Conservation (phyloP, 495 filamentous ascomycete species). For the Echria macrotheca region DNA sequence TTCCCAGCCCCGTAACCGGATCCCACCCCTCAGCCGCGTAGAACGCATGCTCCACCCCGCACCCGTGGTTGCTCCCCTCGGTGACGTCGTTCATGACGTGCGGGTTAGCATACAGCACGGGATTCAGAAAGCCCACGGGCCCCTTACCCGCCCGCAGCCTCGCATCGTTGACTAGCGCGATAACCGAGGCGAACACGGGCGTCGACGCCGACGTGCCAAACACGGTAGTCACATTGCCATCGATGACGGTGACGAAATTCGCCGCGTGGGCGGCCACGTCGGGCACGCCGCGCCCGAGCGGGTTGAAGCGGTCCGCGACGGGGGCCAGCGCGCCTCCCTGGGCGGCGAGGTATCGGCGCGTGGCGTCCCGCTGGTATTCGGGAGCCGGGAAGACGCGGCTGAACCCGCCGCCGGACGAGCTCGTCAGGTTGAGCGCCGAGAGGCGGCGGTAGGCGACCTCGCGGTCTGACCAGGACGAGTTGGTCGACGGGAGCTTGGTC, state of each 20-base stretch:
- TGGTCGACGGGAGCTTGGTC: neutral
- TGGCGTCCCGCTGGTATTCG: slow-evolving; percentile 49
- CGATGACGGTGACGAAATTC: slow-evolving; percentile 42
- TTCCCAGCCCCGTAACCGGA: slow-evolving; percentile 56
- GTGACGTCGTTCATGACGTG: slow-evolving; percentile 57
- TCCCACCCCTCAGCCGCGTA: slow-evolving; percentile 50
- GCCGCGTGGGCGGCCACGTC: slow-evolving; percentile 58
- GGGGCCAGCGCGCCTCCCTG: neutral
- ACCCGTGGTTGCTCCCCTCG: slow-evolving; percentile 52
- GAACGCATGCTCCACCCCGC: slow-evolving; percentile 50
- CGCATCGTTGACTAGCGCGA: slow-evolving; percentile 59
- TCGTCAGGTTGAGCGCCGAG: slow-evolving; percentile 14
- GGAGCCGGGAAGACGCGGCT: slow-evolving; percentile 58
- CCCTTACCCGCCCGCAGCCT: slow-evolving; percentile 49
- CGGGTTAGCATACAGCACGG: slow-evolving; percentile 56
- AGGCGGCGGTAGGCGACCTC: slow-evolving; percentile 4
- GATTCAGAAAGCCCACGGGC: slow-evolving; percentile 42
- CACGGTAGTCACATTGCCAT: slow-evolving; percentile 30
- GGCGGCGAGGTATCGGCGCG: slow-evolving; percentile 45
- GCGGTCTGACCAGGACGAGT: neutral
- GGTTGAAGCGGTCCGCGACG: neutral
- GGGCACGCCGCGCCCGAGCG: slow-evolving; percentile 41
- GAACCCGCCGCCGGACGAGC: slow-evolving; percentile 57
- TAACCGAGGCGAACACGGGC: slow-evolving; percentile 49
- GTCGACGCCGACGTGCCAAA: slow-evolving; percentile 56